Conservation (phyloP, 345 rosid species). For the Crucihimalaya himalaica region DNA sequence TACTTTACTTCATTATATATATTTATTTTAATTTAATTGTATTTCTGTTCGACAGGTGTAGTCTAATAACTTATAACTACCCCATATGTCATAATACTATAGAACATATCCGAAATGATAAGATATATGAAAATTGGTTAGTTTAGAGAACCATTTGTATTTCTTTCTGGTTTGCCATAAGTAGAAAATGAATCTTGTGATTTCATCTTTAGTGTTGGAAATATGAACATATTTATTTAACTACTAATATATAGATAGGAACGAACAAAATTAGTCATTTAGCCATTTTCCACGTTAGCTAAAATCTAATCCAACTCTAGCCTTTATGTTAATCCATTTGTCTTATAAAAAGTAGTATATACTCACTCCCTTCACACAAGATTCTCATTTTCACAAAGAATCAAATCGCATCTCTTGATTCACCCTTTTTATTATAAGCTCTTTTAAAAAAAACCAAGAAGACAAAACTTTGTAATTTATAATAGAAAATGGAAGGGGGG, state of each 20-base stretch:
- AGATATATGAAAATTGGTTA: not conserved
- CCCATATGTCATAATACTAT: constrained; percentile 4
- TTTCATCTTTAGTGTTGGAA: not conserved
- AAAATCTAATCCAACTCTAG: constrained; percentile 14
- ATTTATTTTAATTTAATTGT: not conserved
- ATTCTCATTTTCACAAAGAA: not conserved
- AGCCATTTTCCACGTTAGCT: not conserved
- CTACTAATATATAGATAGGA: constrained; percentile 12
- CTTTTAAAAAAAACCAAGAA: not conserved
- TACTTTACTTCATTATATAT: not conserved
- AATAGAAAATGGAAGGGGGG: constrained; percentile 17
- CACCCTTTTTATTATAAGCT: not conserved
- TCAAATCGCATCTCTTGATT: not conserved
- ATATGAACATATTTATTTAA: not conserved
- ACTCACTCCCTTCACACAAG: constrained; percentile 4
- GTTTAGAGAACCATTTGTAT: not conserved
- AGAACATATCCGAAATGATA: not conserved
- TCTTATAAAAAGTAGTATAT: not conserved
- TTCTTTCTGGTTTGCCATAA: constrained; percentile 2
- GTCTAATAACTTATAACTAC: not conserved
- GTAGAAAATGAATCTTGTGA: not conserved
- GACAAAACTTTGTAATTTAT: not conserved
- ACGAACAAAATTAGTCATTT: not conserved
- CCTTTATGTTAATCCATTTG: constrained; percentile 14
- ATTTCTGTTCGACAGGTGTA: not conserved